Evolutionary conservation across 2,329 filamentous ascomycete species (phyloP).

Genomic region (Colletotrichum graminicola): DNA sequence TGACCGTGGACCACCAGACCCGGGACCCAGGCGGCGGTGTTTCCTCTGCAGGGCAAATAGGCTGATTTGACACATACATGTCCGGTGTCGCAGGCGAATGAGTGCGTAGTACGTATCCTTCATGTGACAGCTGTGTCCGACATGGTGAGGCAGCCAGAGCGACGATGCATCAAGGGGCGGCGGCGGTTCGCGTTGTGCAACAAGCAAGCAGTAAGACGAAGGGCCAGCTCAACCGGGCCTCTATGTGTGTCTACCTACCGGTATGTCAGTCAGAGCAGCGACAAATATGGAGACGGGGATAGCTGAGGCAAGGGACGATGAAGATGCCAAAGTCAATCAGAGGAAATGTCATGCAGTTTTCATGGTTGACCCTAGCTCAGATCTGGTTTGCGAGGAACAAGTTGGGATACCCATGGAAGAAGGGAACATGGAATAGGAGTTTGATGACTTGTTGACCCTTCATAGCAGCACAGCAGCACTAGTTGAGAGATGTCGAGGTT

Average conservation of each 20-base stretch:
- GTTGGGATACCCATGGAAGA: constrained; percentile 1
- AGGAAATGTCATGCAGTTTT: constrained; percentile 35
- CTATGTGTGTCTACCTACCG: no score
- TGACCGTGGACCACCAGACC: not conserved
- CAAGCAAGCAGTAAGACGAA: constrained; percentile 4
- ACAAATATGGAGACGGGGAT: constrained; percentile 1
- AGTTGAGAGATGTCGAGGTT: not conserved
- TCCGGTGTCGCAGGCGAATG: constrained; percentile 24
- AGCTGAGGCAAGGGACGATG: constrained; percentile 24
- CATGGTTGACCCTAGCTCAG: constrained; percentile 18
- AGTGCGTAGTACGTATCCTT: constrained; percentile 19
- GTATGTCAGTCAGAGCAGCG: not conserved
- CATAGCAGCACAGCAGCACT: constrained; percentile 3
- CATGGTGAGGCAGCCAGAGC: constrained; percentile 7
- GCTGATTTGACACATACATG: constrained; percentile 10
- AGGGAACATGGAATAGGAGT: not conserved
- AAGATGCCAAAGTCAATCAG: constrained; percentile 30
- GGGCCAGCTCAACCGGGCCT: constrained; percentile 3
- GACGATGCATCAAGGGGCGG: constrained; percentile 17
- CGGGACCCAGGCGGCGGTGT: not conserved
- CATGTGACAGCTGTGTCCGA: constrained; percentile 25
- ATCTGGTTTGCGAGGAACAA: not conserved
- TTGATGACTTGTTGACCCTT: not conserved
- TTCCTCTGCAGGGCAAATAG: constrained; percentile 1
- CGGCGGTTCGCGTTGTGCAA: constrained; percentile 20